These are phyloP conservation scores for Hypoxylon sp. DNA, from an alignment of 2,329 filamentous ascomycete species.

Conservation along the genomic window DNA sequence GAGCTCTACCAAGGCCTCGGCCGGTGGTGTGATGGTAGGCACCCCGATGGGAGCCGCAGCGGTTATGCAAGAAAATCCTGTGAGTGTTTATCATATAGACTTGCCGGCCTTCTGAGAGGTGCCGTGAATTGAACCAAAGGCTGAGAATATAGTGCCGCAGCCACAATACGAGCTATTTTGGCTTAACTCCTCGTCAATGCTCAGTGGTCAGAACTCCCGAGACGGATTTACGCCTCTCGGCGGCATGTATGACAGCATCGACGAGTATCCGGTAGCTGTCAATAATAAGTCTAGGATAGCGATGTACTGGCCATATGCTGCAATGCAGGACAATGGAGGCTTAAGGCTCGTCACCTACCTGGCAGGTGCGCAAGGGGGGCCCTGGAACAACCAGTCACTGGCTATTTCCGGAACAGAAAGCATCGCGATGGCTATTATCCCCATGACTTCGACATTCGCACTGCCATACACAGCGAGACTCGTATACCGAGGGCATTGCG, in stretches of 20 bases:
- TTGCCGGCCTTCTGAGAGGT: not conserved
- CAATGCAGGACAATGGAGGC: constrained; percentile 9
- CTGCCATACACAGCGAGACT: not conserved
- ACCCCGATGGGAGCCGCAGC: constrained; percentile 15
- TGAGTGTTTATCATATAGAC: not conserved
- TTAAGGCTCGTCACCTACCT: constrained; percentile 20
- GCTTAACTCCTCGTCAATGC: constrained; percentile 22
- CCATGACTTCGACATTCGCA: not conserved
- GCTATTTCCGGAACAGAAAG: not conserved
- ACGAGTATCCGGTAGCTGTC: constrained; percentile 5
- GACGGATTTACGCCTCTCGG: constrained; percentile 14
- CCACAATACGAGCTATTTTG: constrained; percentile 21
- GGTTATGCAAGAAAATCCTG: constrained; percentile 1
- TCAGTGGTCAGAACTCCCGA: constrained; percentile 18
- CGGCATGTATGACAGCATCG: constrained; percentile 13
- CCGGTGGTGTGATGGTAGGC: constrained; percentile 3
- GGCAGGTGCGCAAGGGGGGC: not conserved
- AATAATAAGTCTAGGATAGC: constrained; percentile 7
- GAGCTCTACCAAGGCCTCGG: constrained; percentile 13
- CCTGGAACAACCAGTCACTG: constrained; percentile 8
- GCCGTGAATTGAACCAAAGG: not conserved
- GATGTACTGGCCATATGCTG: constrained; percentile 25
- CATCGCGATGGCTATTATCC: not conserved
- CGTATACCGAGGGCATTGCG: not conserved
- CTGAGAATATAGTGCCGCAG: not conserved